Percentiles rank a stretch among this genome's conserved stretches.
phyloP scores from a whole-genome alignment of 371 early-diverging fungal genomes.

The Actinomortierella wolfii region DNA sequence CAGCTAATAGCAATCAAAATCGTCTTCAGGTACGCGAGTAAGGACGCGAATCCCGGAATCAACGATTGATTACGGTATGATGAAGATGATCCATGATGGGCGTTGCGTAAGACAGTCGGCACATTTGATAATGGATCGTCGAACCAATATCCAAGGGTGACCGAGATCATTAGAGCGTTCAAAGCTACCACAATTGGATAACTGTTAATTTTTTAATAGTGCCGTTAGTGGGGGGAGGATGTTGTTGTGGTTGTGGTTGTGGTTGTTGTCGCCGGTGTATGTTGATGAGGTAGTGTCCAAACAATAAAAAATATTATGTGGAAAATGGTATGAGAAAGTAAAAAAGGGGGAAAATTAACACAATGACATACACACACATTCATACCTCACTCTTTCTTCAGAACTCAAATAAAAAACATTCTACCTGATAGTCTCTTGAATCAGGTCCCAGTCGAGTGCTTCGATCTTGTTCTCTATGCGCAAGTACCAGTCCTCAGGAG shows the following conservation, averaged over 20 bases:
- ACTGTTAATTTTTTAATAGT: conserved; percentile 8
- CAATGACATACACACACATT: too few relatives aligned
- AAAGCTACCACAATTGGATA: conserved; percentile 30
- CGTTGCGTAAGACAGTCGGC: conserved; percentile 12
- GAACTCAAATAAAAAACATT: too few relatives aligned
- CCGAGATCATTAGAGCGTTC: conserved; percentile 23
- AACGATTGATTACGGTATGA: conserved; percentile 18
- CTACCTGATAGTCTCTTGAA: conserved; percentile 41
- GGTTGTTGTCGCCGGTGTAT: too few relatives aligned
- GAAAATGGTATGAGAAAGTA: too few relatives aligned
- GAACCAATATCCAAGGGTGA: conserved; percentile 41
- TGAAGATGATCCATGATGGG: conserved; percentile 3
- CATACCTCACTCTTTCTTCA: too few relatives aligned
- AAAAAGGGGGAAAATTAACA: too few relatives aligned
- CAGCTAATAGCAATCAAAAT: conserved; percentile 28
- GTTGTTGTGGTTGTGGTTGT: too few relatives aligned
- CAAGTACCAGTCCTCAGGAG: conserved; percentile 27
- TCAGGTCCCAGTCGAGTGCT: conserved; percentile 40
- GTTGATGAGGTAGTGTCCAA: too few relatives aligned
- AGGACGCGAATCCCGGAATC: conserved; percentile 17
- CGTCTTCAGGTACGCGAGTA: conserved; percentile 20
- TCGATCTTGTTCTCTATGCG: conserved; percentile 28
- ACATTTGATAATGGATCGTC: conserved; percentile 29
- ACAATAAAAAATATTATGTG: too few relatives aligned
- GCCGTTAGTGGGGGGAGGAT: too few relatives aligned